Base-by-base conservation (phyloP, 495 filamentous ascomycete genomes). In the Penicillium subrubescens region DNA sequence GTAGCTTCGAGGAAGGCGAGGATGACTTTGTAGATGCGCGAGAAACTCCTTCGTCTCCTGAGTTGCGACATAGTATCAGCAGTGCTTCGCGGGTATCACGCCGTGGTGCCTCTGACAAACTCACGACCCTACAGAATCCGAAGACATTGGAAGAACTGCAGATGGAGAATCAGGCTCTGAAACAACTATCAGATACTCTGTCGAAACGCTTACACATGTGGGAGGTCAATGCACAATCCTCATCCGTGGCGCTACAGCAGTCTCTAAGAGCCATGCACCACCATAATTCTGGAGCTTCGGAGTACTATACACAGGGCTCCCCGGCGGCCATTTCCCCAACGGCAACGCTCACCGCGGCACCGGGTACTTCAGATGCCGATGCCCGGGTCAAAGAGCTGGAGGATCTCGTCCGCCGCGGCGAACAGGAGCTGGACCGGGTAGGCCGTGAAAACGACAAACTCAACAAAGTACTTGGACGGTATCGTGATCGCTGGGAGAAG, bases 1-100 rank as follows among this genome's bases (percentile, higher is more conserved):
- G 74, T 57, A 79, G 74, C 50, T 64, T 83, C 4, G 86, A 88
- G 5, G 81, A 87, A 7, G 85, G 84, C n/a, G 89, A 92, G 34
- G 88, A 92, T 23, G 90, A 92, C 61, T 97, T 97, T 72, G 83
- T 96, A 17, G 93, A 97, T 74, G 93, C 93, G 2, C 82, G 86
- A n/a, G 92, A 97, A 74, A 88, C 87, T 0, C 87, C 83, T 6
- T 68, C 80, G 1, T 82, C 81, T 1, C 84, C 84, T 2, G 79
- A 82, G 61, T 65, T 83, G 62, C 78, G 75, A 29, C 80, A 75
- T 46, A 78, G 66, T 59, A 68, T 64, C 35, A 59, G 61, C 31
- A 80, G 67, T 55, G 57, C 62, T 50, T 61, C 65, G 2, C 62
- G 64, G 11, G 57, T 33, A 5, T 61, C 39, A 29, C 77, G 67